Evolutionary conservation across 2,329 filamentous ascomycete species (phyloP), one percentile per base, ranked within the genome.

Genomic region (Cladosporium sp.): DNA sequence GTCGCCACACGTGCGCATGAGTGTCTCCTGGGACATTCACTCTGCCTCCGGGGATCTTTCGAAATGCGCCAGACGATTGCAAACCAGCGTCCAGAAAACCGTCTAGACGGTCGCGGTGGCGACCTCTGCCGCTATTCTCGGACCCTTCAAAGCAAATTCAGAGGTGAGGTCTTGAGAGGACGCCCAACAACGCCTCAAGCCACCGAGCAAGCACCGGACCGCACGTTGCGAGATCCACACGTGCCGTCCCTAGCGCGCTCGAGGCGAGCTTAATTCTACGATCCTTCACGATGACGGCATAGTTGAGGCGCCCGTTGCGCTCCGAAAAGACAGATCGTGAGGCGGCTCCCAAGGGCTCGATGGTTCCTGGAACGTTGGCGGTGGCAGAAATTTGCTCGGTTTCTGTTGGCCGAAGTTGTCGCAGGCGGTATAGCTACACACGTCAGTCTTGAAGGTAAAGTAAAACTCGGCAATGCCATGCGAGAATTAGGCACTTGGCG

Each of bases 151-250:
- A 21, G 49, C 49, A 56, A 63, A 63, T 63, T 56, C 60, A 63
- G 32, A 63, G 49, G 60, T 63, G 60, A 63, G 34, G 60, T 63
- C 49, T 39, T 56, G 28, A 51, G 49, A 63, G 18, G 30, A 23
- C 49, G 36, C 60, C 60, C 21, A 34, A 63, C 23, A 43, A 54
- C 49, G 36, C 60, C 60, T 25, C 54, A 36, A 34, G 23, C 23
- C 49, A 56, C 60, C 60, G 60, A 63, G 48, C 48, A 63, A 63
- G 60, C 60, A 43, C 60, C 60, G 60, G 60, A 43, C 60, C 60
- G 60, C 39, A 30, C 49, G 49, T 43, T 53, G 8, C 43, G 14
- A 34, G 60, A 63, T 63, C 60, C 60, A 63, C 60, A 28, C 49
- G 60, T 11, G 32, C 60, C 60, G 60, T 53, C 7, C 49, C 49